phyloP scores from a whole-genome alignment of 345 rosid genomes.

The Salix suchowensis region DNA sequence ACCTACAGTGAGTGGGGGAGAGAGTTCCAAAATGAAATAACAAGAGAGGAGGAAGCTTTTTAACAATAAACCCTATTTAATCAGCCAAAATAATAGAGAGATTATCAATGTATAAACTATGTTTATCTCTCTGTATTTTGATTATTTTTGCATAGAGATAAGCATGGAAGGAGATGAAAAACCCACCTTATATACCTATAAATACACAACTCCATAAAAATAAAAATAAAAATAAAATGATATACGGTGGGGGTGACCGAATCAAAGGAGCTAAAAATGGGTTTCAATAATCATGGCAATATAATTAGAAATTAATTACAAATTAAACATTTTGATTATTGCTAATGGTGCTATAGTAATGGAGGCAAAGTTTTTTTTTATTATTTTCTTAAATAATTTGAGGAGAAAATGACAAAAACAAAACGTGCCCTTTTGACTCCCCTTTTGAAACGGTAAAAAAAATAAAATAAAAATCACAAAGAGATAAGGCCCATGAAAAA shows the following conservation, averaged over 20 bases:
- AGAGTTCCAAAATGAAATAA: slow-evolving; percentile 4
- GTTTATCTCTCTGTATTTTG: not conserved
- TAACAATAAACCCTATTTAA: slow-evolving; percentile 11
- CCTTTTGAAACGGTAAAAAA: slow-evolving; percentile 35
- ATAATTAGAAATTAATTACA: not conserved
- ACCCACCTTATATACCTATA: not conserved
- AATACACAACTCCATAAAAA: not conserved
- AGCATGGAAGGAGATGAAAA: not conserved
- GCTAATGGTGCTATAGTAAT: not conserved
- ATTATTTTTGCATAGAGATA: slow-evolving; percentile 8
- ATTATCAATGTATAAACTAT: not conserved
- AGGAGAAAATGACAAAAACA: not conserved
- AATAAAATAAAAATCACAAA: not conserved
- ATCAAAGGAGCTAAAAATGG: slow-evolving; percentile 7
- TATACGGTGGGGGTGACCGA: not conserved
- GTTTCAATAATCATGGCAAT: not conserved
- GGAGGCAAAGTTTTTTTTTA: not conserved
- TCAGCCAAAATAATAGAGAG: not conserved
- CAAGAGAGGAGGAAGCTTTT: not conserved
- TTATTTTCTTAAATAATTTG: not conserved
- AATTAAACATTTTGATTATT: not conserved
- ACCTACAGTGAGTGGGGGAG: slow-evolving; percentile 17
- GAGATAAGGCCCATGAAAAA: not conserved
- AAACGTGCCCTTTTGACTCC: slow-evolving; percentile 27
- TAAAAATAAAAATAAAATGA: not conserved